Percentiles rank a stretch among this genome's conserved stretches.
These are phyloP conservation scores for Trametes maxima DNA, from an alignment of 768 basidiomycete genomes.

Conservation along the genomic window DNA sequence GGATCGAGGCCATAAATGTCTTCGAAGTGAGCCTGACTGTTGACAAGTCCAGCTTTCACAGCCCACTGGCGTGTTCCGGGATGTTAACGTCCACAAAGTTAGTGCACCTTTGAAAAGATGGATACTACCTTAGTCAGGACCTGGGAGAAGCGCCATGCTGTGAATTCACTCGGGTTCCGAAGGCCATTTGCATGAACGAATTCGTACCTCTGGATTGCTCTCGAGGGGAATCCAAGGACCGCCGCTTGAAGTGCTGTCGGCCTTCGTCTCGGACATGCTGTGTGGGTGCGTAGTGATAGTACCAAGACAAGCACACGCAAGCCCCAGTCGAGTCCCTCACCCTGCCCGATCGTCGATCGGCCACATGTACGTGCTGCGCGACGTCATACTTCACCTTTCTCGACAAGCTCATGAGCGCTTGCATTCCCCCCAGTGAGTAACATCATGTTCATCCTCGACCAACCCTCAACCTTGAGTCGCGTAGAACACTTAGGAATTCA, in stretches of 20 bases:
- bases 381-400: background rate
- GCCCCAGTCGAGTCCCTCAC: background rate
- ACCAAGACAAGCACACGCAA: background rate
- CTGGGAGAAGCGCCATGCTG: conserved; percentile 28
- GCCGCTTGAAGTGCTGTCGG: background rate
- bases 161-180: background rate
- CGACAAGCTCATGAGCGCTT: too few relatives aligned
- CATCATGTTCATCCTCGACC: background rate
- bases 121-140: conserved; percentile 31
- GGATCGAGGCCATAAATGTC: conserved; percentile 77
- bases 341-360: conserved; percentile 6
- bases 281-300: background rate
- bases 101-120: too few relatives aligned
- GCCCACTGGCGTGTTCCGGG: conserved; percentile 57
- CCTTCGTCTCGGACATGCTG: conserved; percentile 6
- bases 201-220: conserved; percentile 61
- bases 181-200: background rate
- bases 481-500: background rate
- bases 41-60: conserved; percentile 61
- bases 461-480: background rate
- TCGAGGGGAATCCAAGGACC: conserved; percentile 76
- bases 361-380: background rate
- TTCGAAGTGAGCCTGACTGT: conserved; percentile 52
- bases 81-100: background rate
- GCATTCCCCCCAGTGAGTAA: too few relatives aligned